Conservation (phyloP, 345 rosid genomes). For the Arabis hirsuta region DNA sequence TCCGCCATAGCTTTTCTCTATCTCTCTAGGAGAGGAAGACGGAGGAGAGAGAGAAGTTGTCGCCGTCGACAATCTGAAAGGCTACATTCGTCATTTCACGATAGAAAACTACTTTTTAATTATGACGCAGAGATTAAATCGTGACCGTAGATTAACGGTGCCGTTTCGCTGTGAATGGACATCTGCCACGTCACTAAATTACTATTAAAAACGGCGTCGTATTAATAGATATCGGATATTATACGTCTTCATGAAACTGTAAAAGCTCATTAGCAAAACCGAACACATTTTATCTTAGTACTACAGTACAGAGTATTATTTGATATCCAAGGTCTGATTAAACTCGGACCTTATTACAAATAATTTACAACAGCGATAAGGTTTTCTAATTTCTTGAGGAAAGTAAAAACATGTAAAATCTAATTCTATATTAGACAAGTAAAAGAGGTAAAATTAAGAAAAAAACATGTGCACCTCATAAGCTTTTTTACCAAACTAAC, state of each 20-base stretch:
- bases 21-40: conserved; percentile 20
- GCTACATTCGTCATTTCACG: conserved; percentile 27
- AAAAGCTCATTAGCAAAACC: too few relatives aligned
- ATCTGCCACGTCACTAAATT: not conserved
- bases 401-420: too few relatives aligned
- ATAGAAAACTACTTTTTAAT: not conserved
- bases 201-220: not conserved
- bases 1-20: conserved; percentile 55
- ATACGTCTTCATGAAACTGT: too few relatives aligned
- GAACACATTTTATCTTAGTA: too few relatives aligned
- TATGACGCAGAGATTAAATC: conserved; percentile 13
- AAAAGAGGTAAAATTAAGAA: not conserved
- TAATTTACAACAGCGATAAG: too few relatives aligned
- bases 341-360: too few relatives aligned
- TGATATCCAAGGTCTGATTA: too few relatives aligned
- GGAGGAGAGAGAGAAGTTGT: conserved; percentile 31
- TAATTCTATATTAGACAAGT: not conserved
- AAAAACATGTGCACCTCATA: not conserved
- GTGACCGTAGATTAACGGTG: conserved; percentile 36
- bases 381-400: too few relatives aligned
- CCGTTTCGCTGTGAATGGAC: not conserved
- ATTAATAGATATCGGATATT: not conserved
- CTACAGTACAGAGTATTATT: too few relatives aligned
- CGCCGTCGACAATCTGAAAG: conserved; percentile 42
- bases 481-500: conserved; percentile 13